Evolutionary conservation across 768 basidiomycete species (phyloP).

Genomic region (Panellus pusillus): DNA sequence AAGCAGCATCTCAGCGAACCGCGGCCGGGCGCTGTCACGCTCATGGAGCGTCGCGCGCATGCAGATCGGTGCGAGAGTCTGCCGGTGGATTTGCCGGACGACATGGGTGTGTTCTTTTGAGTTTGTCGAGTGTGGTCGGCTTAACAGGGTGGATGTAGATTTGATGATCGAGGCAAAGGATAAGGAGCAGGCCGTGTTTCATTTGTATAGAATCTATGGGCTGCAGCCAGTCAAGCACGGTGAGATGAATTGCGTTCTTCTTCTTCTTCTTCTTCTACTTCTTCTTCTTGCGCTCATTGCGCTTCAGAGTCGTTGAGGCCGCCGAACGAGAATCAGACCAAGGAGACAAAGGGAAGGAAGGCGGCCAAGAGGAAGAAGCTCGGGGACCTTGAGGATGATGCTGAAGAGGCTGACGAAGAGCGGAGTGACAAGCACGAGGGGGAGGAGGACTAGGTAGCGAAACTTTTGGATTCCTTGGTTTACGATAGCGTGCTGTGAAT

Average conservation of each 20-base stretch:
- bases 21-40: constrained; percentile 76
- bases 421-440: no score
- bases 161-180: constrained; percentile 94
- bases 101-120: constrained; percentile 50
- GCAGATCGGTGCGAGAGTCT: constrained; percentile 76
- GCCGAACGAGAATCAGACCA: constrained; percentile 40
- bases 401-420: not conserved
- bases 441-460: no score
- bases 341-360: constrained; percentile 45
- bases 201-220: constrained; percentile 76
- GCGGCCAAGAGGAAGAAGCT: constrained; percentile 36
- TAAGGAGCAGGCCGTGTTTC: constrained; percentile 91
- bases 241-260: constrained; percentile 15
- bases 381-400: constrained; percentile 15
- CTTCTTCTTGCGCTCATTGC: not conserved
- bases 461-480: no score
- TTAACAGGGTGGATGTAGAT: constrained; percentile 39
- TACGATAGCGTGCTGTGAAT: no score
- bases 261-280: not conserved
- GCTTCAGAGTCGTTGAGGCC: constrained; percentile 44
- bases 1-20: constrained; percentile 94
- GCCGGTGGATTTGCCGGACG: constrained; percentile 62
- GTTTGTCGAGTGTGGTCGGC: constrained; percentile 16
- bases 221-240: constrained; percentile 65
- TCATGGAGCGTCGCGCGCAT: constrained; percentile 88